Evolutionary conservation across 1,284 basidiomycete genomes (phyloP).

Genomic region (Pseudozyma pruni): DNA sequence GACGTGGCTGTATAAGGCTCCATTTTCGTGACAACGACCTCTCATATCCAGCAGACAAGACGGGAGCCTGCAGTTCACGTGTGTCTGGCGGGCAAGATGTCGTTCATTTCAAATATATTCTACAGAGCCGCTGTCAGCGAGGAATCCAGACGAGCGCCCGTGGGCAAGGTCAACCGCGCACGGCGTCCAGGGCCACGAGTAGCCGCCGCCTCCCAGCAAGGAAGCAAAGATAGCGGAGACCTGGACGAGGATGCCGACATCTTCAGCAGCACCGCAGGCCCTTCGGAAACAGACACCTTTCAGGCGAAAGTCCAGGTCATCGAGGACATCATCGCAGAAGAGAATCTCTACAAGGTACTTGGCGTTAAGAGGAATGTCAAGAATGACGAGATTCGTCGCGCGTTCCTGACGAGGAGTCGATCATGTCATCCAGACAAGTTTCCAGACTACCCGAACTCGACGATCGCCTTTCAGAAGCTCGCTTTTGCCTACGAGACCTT

Average conservation of each 20-base stretch:
- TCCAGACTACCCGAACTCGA: conserved; percentile 77
- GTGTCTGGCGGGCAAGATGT: conserved; percentile 15
- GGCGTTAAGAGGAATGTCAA: conserved; percentile 73
- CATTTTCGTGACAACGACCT: too few relatives aligned
- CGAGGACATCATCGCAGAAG: conserved; percentile 52
- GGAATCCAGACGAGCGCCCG: conserved; percentile 36
- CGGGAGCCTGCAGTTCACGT: too few relatives aligned
- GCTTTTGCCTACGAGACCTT: conserved; percentile 83
- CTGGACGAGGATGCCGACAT: conserved; percentile 1
- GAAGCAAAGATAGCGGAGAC: background rate
- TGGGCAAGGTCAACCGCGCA: conserved; percentile 35
- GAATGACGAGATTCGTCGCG: conserved; percentile 78
- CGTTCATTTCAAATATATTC: conserved; percentile 46
- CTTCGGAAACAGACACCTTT: conserved; percentile 13
- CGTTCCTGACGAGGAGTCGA: conserved; percentile 79
- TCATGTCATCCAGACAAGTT: conserved; percentile 89
- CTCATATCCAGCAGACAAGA: too few relatives aligned
- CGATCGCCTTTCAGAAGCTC: conserved; percentile 84
- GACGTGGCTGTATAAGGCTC: too few relatives aligned
- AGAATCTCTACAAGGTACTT: conserved; percentile 79
- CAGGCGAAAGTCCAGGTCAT: conserved; percentile 47
- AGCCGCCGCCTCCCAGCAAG: background rate
- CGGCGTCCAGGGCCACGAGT: conserved; percentile 8
- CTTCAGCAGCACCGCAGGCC: background rate
- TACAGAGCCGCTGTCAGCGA: conserved; percentile 45